Conservation (phyloP, 2,329 filamentous ascomycete genomes). For the Talaromyces funiculosus region DNA sequence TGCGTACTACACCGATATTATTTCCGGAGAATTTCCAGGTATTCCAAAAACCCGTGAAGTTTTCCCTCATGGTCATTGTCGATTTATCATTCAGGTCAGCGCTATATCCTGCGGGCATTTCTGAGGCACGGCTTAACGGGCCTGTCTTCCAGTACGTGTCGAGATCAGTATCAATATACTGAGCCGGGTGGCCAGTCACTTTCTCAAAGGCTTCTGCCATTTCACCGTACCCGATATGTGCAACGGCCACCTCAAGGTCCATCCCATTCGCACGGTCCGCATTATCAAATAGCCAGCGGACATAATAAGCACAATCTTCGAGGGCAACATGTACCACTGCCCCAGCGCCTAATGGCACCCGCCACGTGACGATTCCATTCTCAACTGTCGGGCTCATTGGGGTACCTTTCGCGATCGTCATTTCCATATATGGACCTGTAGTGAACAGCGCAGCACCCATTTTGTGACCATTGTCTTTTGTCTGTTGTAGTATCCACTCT, state of each 20-base stretch:
- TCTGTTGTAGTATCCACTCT: background rate
- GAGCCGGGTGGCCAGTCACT: background rate
- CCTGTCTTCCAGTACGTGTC: slow-evolving; percentile 33
- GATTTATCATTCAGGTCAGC: slow-evolving; percentile 29
- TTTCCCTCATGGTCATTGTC: slow-evolving; percentile 39
- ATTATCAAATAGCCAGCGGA: slow-evolving; percentile 47
- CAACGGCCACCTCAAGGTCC: slow-evolving; percentile 44
- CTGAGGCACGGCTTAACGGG: slow-evolving; percentile 28
- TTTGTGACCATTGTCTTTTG: background rate
- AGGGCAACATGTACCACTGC: slow-evolving; percentile 41
- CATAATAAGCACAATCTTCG: slow-evolving; percentile 46
- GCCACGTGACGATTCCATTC: slow-evolving; percentile 39
- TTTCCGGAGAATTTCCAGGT: slow-evolving; percentile 40
- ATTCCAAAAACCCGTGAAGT: slow-evolving; percentile 51
- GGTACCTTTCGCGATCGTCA: slow-evolving; percentile 24
- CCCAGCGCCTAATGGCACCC: slow-evolving; percentile 32
- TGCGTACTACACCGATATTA: slow-evolving; percentile 38
- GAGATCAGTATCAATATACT: background rate
- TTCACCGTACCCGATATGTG: slow-evolving; percentile 36
- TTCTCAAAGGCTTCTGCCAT: slow-evolving; percentile 37
- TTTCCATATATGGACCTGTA: slow-evolving; percentile 24
- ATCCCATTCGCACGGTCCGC: slow-evolving; percentile 40
- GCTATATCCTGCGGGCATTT: background rate
- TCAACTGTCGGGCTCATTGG: slow-evolving; percentile 38
- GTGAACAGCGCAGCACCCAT: slow-evolving; percentile 16